Conservation (phyloP, 495 filamentous ascomycete species). For the Penicillium flavigenum region DNA sequence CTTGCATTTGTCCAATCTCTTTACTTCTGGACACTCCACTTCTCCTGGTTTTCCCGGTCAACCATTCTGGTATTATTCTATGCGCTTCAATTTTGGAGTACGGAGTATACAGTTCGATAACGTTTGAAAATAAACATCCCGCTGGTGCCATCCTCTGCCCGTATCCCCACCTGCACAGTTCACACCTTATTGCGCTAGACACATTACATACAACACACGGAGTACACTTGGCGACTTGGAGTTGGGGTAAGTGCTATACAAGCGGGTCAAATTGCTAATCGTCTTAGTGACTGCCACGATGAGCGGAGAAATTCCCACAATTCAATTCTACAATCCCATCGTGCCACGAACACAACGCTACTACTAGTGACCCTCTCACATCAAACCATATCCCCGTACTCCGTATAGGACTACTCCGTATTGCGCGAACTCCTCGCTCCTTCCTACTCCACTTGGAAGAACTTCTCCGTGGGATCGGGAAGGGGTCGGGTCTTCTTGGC, state of each 20-base stretch:
- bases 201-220: too few relatives aligned
- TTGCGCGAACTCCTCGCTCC: not conserved
- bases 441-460: not conserved
- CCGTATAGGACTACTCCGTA: too few relatives aligned
- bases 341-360: conserved; percentile 11
- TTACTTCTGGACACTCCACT: conserved; percentile 21
- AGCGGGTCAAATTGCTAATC: conserved; percentile 10
- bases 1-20: conserved; percentile 9
- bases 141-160: conserved; percentile 10
- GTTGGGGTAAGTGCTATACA: conserved; percentile 2
- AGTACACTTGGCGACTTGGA: conserved; percentile 5
- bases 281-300: conserved; percentile 12
- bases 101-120: too few relatives aligned
- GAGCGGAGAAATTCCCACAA: not conserved
- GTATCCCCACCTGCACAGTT: conserved; percentile 29
- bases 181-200: conserved; percentile 30
- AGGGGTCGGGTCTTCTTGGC: conserved; percentile 6
- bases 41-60: conserved; percentile 33
- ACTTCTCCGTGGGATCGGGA: conserved; percentile 3
- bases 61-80: not conserved
- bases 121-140: conserved; percentile 7
- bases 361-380: not conserved
- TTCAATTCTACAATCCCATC: not conserved
- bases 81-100: not conserved
- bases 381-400: not conserved